Conservation (phyloP, 306 rosid species). For the Cyclanthera cordifolia region DNA sequence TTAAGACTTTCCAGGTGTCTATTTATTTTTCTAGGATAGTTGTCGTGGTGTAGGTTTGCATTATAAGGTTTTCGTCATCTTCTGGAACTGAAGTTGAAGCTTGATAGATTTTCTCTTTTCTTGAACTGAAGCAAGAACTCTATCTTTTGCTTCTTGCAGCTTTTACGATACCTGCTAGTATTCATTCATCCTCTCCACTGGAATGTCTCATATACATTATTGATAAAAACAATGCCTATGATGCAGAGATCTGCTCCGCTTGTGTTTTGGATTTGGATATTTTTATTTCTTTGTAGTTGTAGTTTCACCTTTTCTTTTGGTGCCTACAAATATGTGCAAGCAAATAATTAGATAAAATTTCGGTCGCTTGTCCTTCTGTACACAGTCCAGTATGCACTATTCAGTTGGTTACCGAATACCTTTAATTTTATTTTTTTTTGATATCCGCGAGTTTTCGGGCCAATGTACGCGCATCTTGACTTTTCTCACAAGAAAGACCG, state of each 20-base stretch:
- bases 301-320: background rate
- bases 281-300: background rate
- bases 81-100: background rate
- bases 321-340: conserved; percentile 1
- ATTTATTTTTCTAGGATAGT: background rate
- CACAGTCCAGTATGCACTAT: background rate
- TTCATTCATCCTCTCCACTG: background rate
- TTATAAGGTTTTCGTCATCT: background rate
- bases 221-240: background rate
- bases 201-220: background rate
- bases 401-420: background rate
- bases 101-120: background rate
- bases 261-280: background rate
- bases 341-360: background rate
- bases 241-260: background rate
- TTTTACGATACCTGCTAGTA: background rate
- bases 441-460: no score
- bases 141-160: background rate
- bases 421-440: no score
- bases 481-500: no score
- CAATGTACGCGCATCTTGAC: no score
- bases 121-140: background rate
- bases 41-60: background rate
- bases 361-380: background rate
- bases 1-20: background rate